These are phyloP conservation scores for Xerocomus nothofagi DNA, from an alignment of 1,284 basidiomycete species.

Conservation along the genomic window DNA sequence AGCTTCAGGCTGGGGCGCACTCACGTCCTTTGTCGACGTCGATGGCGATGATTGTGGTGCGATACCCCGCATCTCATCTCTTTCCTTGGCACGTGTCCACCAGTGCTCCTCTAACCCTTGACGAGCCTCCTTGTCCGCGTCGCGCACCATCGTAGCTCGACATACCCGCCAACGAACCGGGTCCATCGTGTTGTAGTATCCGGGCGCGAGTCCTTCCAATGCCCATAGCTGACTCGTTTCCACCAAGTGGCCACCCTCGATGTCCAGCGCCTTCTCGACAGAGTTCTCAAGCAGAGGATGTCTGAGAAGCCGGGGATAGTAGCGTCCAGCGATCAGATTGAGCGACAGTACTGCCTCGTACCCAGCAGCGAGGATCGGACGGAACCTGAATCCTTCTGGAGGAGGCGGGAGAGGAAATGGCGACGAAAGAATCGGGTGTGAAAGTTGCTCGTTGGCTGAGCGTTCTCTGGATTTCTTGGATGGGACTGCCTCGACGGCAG, in stretches of 20 bases:
- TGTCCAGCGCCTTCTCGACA: slow-evolving; percentile 41
- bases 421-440: slow-evolving; percentile 39
- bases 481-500: slow-evolving; percentile 11
- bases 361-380: slow-evolving; percentile 62
- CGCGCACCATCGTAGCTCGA: slow-evolving; percentile 54
- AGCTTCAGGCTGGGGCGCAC: slow-evolving; percentile 20
- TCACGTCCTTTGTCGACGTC: slow-evolving; percentile 16
- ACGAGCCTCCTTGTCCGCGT: slow-evolving; percentile 52
- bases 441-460: slow-evolving; percentile 37
- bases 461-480: slow-evolving; percentile 18
- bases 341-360: slow-evolving; percentile 66
- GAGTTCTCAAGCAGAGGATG: slow-evolving; percentile 55
- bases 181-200: slow-evolving; percentile 64
- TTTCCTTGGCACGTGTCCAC: slow-evolving; percentile 38
- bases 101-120: slow-evolving; percentile 40
- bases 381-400: slow-evolving; percentile 64
- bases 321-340: slow-evolving; percentile 67
- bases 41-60: slow-evolving; percentile 10
- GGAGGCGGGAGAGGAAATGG: slow-evolving; percentile 56
- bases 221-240: slow-evolving; percentile 57
- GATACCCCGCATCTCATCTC: slow-evolving; percentile 33
- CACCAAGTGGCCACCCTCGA: slow-evolving; percentile 37
- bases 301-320: slow-evolving; percentile 65
- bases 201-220: slow-evolving; percentile 64
- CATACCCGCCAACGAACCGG: slow-evolving; percentile 52